Evolutionary conservation across 1,284 basidiomycete genomes (phyloP), one percentile per base, ranked within the genome.

Genomic region (Mrakiaceae sp.): DNA sequence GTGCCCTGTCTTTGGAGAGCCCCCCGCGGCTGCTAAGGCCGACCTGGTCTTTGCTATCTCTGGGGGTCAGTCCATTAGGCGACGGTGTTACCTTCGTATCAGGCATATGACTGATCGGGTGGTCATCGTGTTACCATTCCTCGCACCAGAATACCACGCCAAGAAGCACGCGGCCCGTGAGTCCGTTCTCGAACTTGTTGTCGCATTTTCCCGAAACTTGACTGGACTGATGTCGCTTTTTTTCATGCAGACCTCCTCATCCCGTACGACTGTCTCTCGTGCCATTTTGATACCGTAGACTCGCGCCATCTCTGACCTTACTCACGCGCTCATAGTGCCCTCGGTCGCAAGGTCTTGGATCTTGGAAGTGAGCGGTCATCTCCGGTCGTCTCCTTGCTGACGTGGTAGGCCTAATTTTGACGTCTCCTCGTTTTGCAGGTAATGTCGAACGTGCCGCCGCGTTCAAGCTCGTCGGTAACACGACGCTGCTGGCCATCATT

Each of bases 1-100:
- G 46, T 84, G 83, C 49, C 91, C 90, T 4, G 86, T 92, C 8
- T 90, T 94, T 68, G 91, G 90, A 10, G 80, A 85, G 14, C 76
- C 75, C 14, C 73, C 78, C 11, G 82, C 81, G 27, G 91, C 91
- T 0, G 83, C 85, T 44, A 80, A 79, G 11, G 86, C 84, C 1
- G 80, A 85, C 64, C 82, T 95, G 14, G 73, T 94, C 54, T 80
- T 91, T 63, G 82, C 86, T 59, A 86, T 93, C 79, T 84, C 86
- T 3, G 92, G 91, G 55, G 59, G 59, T 51, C 6, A 11, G 59
- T 60, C 12, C 27, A 27, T 27, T 27, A n/a, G 27, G 27, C 2
- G 27, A 27, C 52, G 8, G 12, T 54, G 52, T 42, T 9, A 39
- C 48, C 53, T 55, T 8, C 42, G 27, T 10, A 16, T 6, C 8